These are phyloP conservation scores for Colletotrichum ledebouriae DNA, from an alignment of 2,329 filamentous ascomycete species.

Conservation along the genomic window DNA sequence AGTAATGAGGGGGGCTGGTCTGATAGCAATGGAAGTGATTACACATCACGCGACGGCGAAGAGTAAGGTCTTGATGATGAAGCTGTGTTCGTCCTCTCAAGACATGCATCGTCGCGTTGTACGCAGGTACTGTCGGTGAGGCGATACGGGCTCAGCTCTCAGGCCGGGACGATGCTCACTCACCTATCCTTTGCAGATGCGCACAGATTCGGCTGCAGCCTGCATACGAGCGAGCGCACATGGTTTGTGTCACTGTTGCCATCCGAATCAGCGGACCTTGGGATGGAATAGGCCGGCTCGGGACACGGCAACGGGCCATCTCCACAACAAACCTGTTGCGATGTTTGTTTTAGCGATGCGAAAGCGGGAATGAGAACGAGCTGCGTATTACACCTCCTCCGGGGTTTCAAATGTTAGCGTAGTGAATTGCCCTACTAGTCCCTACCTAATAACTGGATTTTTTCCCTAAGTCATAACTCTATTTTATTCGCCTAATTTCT, in stretches of 20 bases:
- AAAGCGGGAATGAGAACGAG: not conserved
- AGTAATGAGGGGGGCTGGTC: not conserved
- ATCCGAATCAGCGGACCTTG: slow-evolving; percentile 15
- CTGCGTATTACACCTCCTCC: too few relatives aligned
- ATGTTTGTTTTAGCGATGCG: not conserved
- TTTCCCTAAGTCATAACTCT: too few relatives aligned
- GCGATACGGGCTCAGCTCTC: slow-evolving; percentile 13
- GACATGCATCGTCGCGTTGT: slow-evolving; percentile 17
- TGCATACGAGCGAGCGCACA: slow-evolving; percentile 10
- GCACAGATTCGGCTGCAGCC: slow-evolving; percentile 23
- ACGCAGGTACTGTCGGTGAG: slow-evolving; percentile 21
- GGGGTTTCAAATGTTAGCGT: too few relatives aligned
- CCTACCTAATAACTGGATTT: too few relatives aligned
- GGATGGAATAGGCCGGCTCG: slow-evolving; percentile 24
- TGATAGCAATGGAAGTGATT: slow-evolving; percentile 10
- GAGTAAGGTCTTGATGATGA: not conserved
- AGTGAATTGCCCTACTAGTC: too few relatives aligned
- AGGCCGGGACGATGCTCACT: slow-evolving; percentile 3
- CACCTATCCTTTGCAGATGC: slow-evolving; percentile 21
- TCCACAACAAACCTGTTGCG: slow-evolving; percentile 8
- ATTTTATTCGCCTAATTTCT: too few relatives aligned
- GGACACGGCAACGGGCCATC: slow-evolving; percentile 22
- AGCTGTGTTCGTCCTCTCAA: not conserved
- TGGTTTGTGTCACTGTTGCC: slow-evolving; percentile 11
- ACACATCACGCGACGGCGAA: not conserved